phyloP scores from a whole-genome alignment of 2,329 filamentous ascomycete genomes.

The Plenodomus tracheiphilus region DNA sequence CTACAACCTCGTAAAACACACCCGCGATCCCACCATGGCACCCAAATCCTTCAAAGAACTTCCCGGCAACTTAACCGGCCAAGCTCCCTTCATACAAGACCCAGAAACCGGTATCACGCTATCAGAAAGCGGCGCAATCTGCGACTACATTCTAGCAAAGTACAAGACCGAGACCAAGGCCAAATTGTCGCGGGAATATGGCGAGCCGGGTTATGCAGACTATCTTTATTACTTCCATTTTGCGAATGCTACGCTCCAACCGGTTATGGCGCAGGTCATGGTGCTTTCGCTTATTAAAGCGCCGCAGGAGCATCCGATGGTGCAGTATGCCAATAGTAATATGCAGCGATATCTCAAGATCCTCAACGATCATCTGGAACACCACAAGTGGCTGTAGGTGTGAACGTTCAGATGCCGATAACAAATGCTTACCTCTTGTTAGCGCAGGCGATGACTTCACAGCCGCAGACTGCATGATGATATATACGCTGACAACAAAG shows the following conservation, averaged over 20 bases:
- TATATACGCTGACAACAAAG: slow-evolving; percentile 64
- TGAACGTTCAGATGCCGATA: background rate
- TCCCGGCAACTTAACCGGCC: slow-evolving; percentile 47
- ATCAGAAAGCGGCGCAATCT: slow-evolving; percentile 60
- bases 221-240: slow-evolving; percentile 68
- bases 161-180: slow-evolving; percentile 31
- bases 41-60: slow-evolving; percentile 16
- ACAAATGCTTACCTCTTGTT: background rate
- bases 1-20: slow-evolving; percentile 55
- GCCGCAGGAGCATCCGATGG: slow-evolving; percentile 23
- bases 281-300: slow-evolving; percentile 27
- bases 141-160: slow-evolving; percentile 62
- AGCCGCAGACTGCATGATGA: slow-evolving; percentile 65
- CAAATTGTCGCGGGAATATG: slow-evolving; percentile 31
- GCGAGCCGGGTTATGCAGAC: slow-evolving; percentile 56
- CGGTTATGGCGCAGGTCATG: slow-evolving; percentile 35
- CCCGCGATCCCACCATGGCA: slow-evolving; percentile 46
- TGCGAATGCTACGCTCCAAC: slow-evolving; percentile 46
- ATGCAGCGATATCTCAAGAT: slow-evolving; percentile 45
- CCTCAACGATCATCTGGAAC: slow-evolving; percentile 53
- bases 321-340: slow-evolving; percentile 17
- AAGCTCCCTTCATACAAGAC: slow-evolving; percentile 63
- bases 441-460: slow-evolving; percentile 59
- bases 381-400: slow-evolving; percentile 52
- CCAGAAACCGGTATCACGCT: slow-evolving; percentile 49